Conservation (phyloP, 78 protist genomes). For the Ministeria vibrans region DNA sequence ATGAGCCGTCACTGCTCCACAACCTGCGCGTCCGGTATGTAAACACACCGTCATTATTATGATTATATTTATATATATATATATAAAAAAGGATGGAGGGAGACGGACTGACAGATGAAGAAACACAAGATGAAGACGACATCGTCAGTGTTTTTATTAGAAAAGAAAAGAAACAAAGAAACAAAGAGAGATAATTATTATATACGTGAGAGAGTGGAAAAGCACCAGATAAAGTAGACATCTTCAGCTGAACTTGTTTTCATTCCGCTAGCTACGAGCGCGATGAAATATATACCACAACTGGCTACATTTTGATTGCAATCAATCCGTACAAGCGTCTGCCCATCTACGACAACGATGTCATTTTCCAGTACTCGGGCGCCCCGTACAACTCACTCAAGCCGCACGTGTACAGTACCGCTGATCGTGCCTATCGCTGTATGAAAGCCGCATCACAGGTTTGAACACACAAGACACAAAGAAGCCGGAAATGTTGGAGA, state of each 20-base stretch:
- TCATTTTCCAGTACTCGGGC: constrained; percentile 20
- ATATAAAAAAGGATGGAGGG: background rate
- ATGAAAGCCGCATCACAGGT: too few species aligned
- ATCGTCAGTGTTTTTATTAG: background rate
- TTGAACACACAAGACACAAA: too few species aligned
- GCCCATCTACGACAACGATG: constrained; percentile 9
- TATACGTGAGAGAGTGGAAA: background rate
- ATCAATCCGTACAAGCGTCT: constrained; percentile 27
- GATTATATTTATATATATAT: background rate
- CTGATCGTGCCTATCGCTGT: constrained; percentile 51
- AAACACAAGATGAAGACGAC: background rate
- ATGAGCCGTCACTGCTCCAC: constrained; percentile 9
- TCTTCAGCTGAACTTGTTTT: background rate
- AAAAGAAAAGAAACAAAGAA: background rate
- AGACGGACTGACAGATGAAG: background rate
- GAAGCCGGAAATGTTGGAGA: constrained; percentile 62
- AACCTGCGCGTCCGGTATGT: constrained; percentile 22
- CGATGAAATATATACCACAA: constrained; percentile 26
- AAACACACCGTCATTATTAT: background rate
- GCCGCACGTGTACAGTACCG: constrained; percentile 87
- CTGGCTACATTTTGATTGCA: constrained; percentile 65
- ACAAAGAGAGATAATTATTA: background rate
- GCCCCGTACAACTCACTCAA: constrained; percentile 27
- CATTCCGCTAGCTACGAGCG: background rate
- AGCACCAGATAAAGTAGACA: background rate